Evolutionary conservation across 768 basidiomycete genomes (phyloP).

Genomic region (Suillus brevipes): DNA sequence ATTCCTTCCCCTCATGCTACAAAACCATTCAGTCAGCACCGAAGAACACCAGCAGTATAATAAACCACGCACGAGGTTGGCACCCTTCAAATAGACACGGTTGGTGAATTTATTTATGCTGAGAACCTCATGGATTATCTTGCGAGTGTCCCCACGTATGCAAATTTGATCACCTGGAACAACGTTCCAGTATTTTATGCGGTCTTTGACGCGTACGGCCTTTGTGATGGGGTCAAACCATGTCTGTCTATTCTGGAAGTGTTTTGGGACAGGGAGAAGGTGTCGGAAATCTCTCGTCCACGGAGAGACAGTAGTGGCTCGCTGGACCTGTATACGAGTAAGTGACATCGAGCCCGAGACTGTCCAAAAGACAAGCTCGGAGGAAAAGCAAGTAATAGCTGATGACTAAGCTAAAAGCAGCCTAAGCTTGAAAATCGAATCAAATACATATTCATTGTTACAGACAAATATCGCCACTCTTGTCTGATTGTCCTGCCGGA

Average conservation of each 20-base stretch:
- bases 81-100: constrained; percentile 55
- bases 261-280: constrained; percentile 58
- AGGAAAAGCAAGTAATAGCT: constrained; percentile 1
- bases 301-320: constrained; percentile 50
- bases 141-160: constrained; percentile 61
- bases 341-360: constrained; percentile 27
- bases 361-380: not conserved
- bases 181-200: constrained; percentile 87
- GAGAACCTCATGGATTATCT: constrained; percentile 65
- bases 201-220: constrained; percentile 59
- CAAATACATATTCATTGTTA: too few relatives aligned
- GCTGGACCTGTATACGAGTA: constrained; percentile 39
- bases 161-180: constrained; percentile 82
- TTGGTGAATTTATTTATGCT: constrained; percentile 76
- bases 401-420: constrained; percentile 1
- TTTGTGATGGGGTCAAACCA: constrained; percentile 47
- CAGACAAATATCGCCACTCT: too few relatives aligned
- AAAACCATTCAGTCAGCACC: constrained; percentile 7
- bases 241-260: constrained; percentile 46
- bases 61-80: constrained; percentile 30
- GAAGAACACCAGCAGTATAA: not conserved
- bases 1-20: constrained; percentile 20
- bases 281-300: constrained; percentile 72
- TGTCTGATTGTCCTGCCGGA: too few relatives aligned
- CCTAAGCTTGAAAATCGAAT: too few relatives aligned